Conservation (phyloP, 2,329 filamentous ascomycete genomes). For the Hymenoscyphus linearis region DNA sequence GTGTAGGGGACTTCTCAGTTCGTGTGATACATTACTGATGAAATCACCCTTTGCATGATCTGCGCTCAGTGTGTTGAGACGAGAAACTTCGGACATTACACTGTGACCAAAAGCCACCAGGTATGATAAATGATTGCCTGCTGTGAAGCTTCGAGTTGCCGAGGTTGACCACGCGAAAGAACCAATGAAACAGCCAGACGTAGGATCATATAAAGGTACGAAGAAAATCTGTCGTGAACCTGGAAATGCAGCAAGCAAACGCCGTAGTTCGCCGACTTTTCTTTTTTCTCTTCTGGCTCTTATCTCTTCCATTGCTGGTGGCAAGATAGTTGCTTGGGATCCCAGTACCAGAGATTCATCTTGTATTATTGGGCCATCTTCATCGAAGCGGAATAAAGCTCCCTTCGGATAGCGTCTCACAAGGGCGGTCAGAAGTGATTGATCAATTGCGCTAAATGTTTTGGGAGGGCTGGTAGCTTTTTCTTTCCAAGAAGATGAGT, state of each 20-base stretch:
- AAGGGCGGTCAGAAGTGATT: slow-evolving; percentile 21
- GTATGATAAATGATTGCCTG: slow-evolving; percentile 33
- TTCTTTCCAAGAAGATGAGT: slow-evolving; percentile 18
- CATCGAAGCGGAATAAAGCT: slow-evolving; percentile 25
- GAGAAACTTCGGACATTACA: slow-evolving; percentile 48
- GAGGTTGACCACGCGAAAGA: slow-evolving; percentile 43
- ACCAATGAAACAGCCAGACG: slow-evolving; percentile 42
- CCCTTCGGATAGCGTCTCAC: slow-evolving; percentile 27
- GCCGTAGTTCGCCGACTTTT: slow-evolving; percentile 21
- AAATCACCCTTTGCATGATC: slow-evolving; percentile 49
- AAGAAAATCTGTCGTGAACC: slow-evolving; percentile 41
- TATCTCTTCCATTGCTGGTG: slow-evolving; percentile 8
- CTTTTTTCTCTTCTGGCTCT: slow-evolving; percentile 8
- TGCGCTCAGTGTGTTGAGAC: slow-evolving; percentile 44
- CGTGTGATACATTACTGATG: slow-evolving; percentile 53
- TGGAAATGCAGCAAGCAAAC: slow-evolving; percentile 35
- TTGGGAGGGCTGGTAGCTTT: slow-evolving; percentile 2
- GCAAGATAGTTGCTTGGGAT: slow-evolving; percentile 4
- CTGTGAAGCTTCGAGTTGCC: slow-evolving; percentile 32
- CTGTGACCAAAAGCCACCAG: slow-evolving; percentile 40
- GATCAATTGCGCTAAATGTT: slow-evolving; percentile 18
- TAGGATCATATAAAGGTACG: slow-evolving; percentile 42
- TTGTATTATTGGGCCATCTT: slow-evolving; percentile 16
- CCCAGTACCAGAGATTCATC: background rate
- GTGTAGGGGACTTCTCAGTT: slow-evolving; percentile 50